phyloP scores from a whole-genome alignment of 345 rosid species.

The Lepidium didymum region DNA sequence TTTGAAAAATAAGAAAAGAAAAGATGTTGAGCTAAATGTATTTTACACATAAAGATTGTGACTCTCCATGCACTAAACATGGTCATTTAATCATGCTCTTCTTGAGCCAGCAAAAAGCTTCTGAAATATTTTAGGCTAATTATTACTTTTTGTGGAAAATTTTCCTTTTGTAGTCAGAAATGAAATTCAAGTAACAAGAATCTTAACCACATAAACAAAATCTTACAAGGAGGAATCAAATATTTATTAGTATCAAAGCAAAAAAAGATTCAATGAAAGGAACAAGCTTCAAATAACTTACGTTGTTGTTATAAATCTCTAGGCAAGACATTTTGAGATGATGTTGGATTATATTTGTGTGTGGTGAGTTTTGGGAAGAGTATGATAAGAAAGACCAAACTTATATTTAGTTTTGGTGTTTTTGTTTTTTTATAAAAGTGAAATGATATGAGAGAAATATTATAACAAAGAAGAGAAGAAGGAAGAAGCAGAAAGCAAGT shows the following conservation, averaged over 20 bases:
- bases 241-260: background rate
- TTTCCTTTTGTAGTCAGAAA: background rate
- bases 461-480: slow-evolving; percentile 8
- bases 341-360: background rate
- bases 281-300: slow-evolving; percentile 25
- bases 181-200: background rate
- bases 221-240: background rate
- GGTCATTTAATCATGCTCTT: slow-evolving; percentile 18
- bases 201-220: background rate
- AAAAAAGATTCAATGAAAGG: background rate
- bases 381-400: background rate
- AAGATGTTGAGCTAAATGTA: slow-evolving; percentile 20
- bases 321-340: slow-evolving; percentile 33
- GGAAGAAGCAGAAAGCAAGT: slow-evolving; percentile 26
- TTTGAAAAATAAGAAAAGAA: background rate
- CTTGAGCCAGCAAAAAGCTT: slow-evolving; percentile 15
- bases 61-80: slow-evolving; percentile 17
- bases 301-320: slow-evolving; percentile 45
- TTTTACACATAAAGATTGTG: slow-evolving; percentile 28
- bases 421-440: background rate
- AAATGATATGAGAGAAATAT: slow-evolving; percentile 15
- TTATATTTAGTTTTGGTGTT: background rate
- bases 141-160: background rate
- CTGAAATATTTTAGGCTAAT: background rate
- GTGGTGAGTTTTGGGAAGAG: background rate